These are phyloP conservation scores for Mycena metata DNA, from an alignment of 768 basidiomycete species.

Conservation along the genomic window DNA sequence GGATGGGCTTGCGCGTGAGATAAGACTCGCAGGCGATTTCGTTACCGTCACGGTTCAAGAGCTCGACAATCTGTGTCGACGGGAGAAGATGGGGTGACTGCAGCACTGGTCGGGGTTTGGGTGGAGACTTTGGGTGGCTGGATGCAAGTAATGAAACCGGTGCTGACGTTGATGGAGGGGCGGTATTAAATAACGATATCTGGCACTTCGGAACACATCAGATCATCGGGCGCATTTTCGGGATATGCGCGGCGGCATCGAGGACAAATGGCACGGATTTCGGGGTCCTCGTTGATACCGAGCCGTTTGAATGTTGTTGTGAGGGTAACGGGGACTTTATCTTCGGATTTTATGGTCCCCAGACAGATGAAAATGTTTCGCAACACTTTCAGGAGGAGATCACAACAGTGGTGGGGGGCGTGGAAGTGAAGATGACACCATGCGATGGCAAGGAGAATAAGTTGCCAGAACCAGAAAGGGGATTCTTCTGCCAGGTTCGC, in stretches of 20 bases:
- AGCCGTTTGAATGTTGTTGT: conserved; percentile 13
- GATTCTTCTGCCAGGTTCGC: no score
- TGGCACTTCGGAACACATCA: not conserved
- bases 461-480: conserved; percentile 18
- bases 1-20: not conserved
- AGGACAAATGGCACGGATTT: conserved; percentile 8
- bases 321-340: conserved; percentile 10
- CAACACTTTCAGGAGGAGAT: not conserved
- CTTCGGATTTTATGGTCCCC: not conserved
- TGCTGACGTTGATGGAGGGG: not conserved
- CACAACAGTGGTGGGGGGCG: conserved; percentile 2
- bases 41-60: not conserved
- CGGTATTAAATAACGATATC: not conserved
- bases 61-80: not conserved
- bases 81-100: not conserved
- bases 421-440: conserved; percentile 26
- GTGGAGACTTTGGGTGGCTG: not conserved
- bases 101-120: not conserved
- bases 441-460: not conserved
- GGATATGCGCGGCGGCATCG: not conserved
- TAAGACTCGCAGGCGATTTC: conserved; percentile 1
- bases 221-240: not conserved
- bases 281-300: not conserved
- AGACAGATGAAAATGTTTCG: conserved; percentile 5
- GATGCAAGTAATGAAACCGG: not conserved